Evolutionary conservation across 75 land plant genomes (phyloP), one percentile per base, ranked within the genome.

Genomic region (Pinus taeda): DNA sequence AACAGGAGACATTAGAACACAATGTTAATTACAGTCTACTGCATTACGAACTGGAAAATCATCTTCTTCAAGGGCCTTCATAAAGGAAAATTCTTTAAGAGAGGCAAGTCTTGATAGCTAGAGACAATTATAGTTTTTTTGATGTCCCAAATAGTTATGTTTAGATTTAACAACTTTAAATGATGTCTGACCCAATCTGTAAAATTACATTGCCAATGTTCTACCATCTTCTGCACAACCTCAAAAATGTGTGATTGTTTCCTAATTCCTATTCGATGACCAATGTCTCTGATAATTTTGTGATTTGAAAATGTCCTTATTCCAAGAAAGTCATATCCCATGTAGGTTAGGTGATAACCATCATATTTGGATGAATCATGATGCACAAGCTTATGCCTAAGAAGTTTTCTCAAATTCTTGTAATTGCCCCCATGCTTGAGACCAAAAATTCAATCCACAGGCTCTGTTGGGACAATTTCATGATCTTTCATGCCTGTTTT

Each of bases 211-310:
- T 22, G 92, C 99, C 57, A 91, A 59, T 17, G 86, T 71, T 29
- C 85, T 87, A 5, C 98, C 98, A 88, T 94, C 98, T 79, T 95
- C 93, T 33, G 2, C 82, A 87, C 89, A 76, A 94, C 99, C 85
- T 97, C 98, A 78, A 94, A 97, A 61, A 97, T 95, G 64, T 97
- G 95, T 93, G 98, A 97, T 78, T 97, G 95, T 74, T 97, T 97
- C 24, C 99, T 98, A 57, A 95, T 95, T n/a, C 99, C 99, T 82
- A 97, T 26, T 26, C 26, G 0, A 26, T 0, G 26, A 26, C 26
- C 26, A 26, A 26, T 0, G 26, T 26, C 26, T 26, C 0, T 88
- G 74, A 94, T 92, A 0, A 97, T 89, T 17, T 98, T 95, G 45
- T 95, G 90, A 57, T 91, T 97, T 30, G 90, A 95, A 85, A 97